phyloP scores from a whole-genome alignment of 2,329 filamentous ascomycete species.

The Aphanocladium album region DNA sequence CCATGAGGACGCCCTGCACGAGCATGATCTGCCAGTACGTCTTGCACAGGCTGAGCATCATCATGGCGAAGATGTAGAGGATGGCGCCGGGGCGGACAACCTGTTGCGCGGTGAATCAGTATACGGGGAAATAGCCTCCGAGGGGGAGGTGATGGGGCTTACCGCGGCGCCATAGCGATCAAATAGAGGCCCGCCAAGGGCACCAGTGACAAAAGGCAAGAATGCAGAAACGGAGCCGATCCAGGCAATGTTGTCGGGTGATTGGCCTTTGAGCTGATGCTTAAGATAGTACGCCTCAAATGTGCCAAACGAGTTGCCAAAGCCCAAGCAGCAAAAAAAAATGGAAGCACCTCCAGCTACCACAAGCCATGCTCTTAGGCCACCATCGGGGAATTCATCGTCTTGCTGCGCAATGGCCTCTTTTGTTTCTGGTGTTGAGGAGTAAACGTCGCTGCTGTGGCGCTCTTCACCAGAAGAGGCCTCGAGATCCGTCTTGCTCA shows the following conservation, averaged over 20 bases:
- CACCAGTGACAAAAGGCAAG: slow-evolving; percentile 20
- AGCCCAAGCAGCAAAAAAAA: slow-evolving; percentile 24
- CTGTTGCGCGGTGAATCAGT: slow-evolving; percentile 11
- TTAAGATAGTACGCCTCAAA: slow-evolving; percentile 24
- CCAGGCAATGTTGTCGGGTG: slow-evolving; percentile 24
- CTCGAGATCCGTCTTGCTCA: not conserved
- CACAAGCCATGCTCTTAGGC: slow-evolving; percentile 17
- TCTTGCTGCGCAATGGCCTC: not conserved
- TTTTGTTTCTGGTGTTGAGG: not conserved
- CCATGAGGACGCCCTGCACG: slow-evolving; percentile 50
- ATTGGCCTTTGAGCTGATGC: slow-evolving; percentile 19
- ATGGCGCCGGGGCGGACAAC: slow-evolving; percentile 17
- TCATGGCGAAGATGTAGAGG: slow-evolving; percentile 36
- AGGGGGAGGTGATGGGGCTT: not conserved
- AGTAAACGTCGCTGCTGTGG: not conserved
- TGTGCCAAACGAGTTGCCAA: slow-evolving; percentile 23
- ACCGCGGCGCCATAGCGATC: slow-evolving; percentile 19
- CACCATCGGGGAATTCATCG: slow-evolving; percentile 12
- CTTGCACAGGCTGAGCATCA: slow-evolving; percentile 38
- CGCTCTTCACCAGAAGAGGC: not conserved
- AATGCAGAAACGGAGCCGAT: slow-evolving; percentile 23
- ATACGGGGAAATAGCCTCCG: not conserved
- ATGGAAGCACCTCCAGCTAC: slow-evolving; percentile 16
- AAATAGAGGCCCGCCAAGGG: slow-evolving; percentile 17
- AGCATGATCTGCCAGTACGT: slow-evolving; percentile 53